Conservation (phyloP, 1,284 basidiomycete species). For the Fomitiporia mediterranea region DNA sequence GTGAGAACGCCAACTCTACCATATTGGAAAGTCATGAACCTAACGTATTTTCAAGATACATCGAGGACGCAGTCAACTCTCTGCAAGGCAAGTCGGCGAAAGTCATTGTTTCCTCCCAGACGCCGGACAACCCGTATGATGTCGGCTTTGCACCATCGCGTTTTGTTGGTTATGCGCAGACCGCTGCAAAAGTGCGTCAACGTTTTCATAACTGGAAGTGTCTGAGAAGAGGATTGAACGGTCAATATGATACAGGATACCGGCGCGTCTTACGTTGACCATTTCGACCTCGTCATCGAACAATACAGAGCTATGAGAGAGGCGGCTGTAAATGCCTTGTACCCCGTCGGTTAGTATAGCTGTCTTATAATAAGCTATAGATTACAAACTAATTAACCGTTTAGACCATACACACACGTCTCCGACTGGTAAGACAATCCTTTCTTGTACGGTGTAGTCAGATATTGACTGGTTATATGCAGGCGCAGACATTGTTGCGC, state of each 20-base stretch:
- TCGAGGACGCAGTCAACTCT: conserved; percentile 19
- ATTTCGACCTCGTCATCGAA: conserved; percentile 22
- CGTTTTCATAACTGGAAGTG: not conserved
- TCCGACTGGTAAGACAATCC: not conserved
- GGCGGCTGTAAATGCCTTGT: conserved; percentile 22
- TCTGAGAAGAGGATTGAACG: not conserved
- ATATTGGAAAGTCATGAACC: not conserved
- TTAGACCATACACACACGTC: conserved; percentile 14
- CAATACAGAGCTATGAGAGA: conserved; percentile 23
- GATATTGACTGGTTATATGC: conserved; percentile 1
- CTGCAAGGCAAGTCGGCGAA: conserved; percentile 24
- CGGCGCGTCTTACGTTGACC: conserved; percentile 25
- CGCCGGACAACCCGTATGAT: conserved; percentile 26
- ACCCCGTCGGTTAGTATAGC: conserved; percentile 19
- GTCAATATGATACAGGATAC: conserved; percentile 17
- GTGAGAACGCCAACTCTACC: not conserved
- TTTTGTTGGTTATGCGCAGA: conserved; percentile 25
- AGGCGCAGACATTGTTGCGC: conserved; percentile 20
- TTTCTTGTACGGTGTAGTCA: not conserved
- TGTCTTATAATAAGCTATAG: not conserved
- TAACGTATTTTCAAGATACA: conserved; percentile 18
- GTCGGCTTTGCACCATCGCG: conserved; percentile 18
- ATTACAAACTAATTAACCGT: conserved; percentile 14
- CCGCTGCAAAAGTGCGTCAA: conserved; percentile 15
- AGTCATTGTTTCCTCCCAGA: conserved; percentile 25